phyloP scores from a whole-genome alignment of 169 alveolate genomes.

The Plasmodium malariae region DNA sequence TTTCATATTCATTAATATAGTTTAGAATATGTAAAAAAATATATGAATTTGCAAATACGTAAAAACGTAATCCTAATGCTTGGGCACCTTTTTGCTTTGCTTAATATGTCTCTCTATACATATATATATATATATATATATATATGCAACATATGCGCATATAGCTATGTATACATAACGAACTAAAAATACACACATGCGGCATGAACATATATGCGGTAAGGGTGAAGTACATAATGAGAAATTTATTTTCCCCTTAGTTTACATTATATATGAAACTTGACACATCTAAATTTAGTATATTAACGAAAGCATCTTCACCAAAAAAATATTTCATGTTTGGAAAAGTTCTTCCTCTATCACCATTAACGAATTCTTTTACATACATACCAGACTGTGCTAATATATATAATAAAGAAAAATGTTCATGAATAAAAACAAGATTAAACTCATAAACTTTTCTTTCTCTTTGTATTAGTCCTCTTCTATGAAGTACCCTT shows the following conservation, averaged over 20 bases:
- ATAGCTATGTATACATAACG: too few species aligned
- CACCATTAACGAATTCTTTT: conserved; percentile 94
- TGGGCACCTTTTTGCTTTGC: too few species aligned
- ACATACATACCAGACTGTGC: conserved; percentile 93
- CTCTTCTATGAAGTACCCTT: conserved; percentile 92
- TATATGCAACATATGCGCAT: too few species aligned
- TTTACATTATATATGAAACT: conserved; percentile 26
- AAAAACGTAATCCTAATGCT: too few species aligned
- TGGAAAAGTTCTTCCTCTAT: conserved; percentile 92
- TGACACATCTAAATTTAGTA: conserved; percentile 73
- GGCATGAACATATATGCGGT: too few species aligned
- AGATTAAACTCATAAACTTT: conserved; percentile 82
- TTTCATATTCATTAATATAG: too few species aligned
- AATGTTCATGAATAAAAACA: conserved; percentile 86
- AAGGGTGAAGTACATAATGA: too few species aligned
- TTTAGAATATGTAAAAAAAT: too few species aligned
- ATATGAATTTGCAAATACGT: too few species aligned
- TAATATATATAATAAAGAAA: conserved; percentile 86
- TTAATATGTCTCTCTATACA: too few species aligned
- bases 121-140: too few species aligned
- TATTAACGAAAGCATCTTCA: conserved; percentile 55
- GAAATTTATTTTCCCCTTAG: not conserved
- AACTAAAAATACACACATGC: too few species aligned
- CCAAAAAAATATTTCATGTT: conserved; percentile 86
- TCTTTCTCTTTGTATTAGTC: conserved; percentile 86